These are phyloP conservation scores for Turritis glabra DNA, from an alignment of 345 rosid genomes.

Conservation along the genomic window DNA sequence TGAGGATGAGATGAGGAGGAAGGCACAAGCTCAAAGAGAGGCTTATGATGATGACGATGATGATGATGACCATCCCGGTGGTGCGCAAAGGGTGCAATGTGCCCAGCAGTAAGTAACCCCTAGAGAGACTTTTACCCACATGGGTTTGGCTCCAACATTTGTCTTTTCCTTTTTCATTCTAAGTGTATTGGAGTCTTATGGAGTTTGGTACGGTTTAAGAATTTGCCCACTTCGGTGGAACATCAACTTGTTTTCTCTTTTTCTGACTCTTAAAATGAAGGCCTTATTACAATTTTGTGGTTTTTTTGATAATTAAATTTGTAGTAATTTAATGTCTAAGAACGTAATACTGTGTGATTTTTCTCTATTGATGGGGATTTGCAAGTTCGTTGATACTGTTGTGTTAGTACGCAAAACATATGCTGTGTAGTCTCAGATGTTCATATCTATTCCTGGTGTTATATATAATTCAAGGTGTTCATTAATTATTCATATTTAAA, in stretches of 20 bases:
- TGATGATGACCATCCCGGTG: slow-evolving; percentile 46
- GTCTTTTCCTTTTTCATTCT: background rate
- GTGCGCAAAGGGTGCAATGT: slow-evolving; percentile 68
- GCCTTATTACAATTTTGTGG: background rate
- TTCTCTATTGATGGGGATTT: background rate
- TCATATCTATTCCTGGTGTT: no score
- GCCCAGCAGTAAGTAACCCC: slow-evolving; percentile 62
- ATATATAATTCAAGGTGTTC: no score
- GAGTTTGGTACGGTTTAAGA: slow-evolving; percentile 23
- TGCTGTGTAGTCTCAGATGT: no score
- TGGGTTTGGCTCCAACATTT: slow-evolving; percentile 31
- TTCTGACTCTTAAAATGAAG: background rate
- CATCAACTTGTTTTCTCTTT: background rate
- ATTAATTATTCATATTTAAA: no score
- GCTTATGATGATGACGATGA: slow-evolving; percentile 64
- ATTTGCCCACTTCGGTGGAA: slow-evolving; percentile 15
- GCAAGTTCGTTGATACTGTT: no score
- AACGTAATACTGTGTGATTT: background rate
- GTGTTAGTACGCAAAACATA: no score
- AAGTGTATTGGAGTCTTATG: slow-evolving; percentile 32
- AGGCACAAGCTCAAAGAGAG: slow-evolving; percentile 58
- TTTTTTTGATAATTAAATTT: no score
- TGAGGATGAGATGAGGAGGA: slow-evolving; percentile 69
- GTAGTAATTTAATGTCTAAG: background rate
- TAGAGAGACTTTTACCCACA: slow-evolving; percentile 24